phyloP scores from a whole-genome alignment of 176 grass and related monocot genomes.

The Oryza officinalis region DNA sequence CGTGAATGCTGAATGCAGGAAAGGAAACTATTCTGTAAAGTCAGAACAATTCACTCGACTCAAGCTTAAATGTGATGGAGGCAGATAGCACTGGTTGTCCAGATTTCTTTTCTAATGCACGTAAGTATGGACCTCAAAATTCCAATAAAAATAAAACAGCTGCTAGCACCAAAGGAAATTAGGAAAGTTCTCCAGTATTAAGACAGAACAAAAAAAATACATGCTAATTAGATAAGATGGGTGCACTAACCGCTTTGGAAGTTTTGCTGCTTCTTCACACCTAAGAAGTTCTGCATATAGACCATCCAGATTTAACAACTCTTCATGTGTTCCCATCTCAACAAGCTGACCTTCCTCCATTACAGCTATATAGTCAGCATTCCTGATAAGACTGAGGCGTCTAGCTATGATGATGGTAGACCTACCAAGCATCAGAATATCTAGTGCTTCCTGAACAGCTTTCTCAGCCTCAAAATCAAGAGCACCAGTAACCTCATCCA shows the following conservation, averaged over 20 bases:
- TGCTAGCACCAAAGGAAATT: neutral
- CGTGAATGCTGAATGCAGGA: neutral
- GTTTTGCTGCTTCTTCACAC: conserved; percentile 91
- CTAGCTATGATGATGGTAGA: conserved; percentile 98
- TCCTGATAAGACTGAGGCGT: conserved; percentile 89
- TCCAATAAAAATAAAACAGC: neutral
- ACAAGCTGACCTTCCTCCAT: conserved; percentile 99
- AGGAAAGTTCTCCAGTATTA: neutral
- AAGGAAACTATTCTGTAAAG: neutral
- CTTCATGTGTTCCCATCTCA: conserved; percentile 99
- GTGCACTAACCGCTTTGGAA: conserved; percentile 82
- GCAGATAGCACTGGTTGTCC: neutral
- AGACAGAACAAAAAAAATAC: neutral
- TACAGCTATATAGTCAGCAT: conserved; percentile 99
- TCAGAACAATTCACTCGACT: neutral
- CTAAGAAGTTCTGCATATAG: conserved; percentile 95
- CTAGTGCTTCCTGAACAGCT: conserved; percentile 89
- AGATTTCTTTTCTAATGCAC: neutral
- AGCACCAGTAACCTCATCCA: conserved; percentile 96
- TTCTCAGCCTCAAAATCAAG: conserved; percentile 98
- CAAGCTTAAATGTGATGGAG: neutral
- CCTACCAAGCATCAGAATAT: conserved; percentile 89
- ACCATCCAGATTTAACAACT: conserved; percentile 88
- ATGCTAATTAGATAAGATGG: conserved; percentile 13
- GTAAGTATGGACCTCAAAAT: neutral